Evolutionary conservation across 768 basidiomycete species (phyloP), one percentile per base, ranked within the genome.

Genomic region (Naganishia antarctica): DNA sequence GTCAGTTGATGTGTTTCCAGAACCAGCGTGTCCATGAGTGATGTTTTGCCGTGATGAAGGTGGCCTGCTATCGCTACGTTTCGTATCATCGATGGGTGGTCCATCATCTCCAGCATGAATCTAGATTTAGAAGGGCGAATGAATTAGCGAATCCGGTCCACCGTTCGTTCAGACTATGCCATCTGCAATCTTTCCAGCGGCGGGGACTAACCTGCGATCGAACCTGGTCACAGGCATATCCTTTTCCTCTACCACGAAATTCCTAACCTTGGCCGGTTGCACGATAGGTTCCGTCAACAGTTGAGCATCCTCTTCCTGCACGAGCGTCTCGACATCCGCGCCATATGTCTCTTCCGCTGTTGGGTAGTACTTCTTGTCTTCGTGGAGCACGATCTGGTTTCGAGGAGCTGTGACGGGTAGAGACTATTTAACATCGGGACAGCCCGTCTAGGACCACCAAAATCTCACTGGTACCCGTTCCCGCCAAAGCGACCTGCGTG

Each of bases 291-390:
- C 91, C 2, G 90, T 83, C 21, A 99, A 83, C 15, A 91, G 91
- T 76, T 99, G 96, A 3, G 90, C 86, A 74, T 99, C 96, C 79
- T 99, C 96, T 78, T 99, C 96, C 75, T 98, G 96, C 1, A 99
- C 96, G 69, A 98, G 79, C 0, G 96, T 89, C 79, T 98, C 94
- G 31, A 99, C 96, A 64, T 86, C 96, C 41, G 84, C 81, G 2
- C 96, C 96, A 77, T 99, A 99, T 1, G 93, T 85, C 18, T 97
- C 91, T 61, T 81, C 82, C 0, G 96, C 94, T 15, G 88, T 88
- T 15, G 91, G 90, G 76, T 99, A 99, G 78, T 99, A 98, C 77
- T 91, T 89, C 78, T 99, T 99, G 80, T 99, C 89, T 76, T 98
- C 96, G 71, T 98, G 94, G 47, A 98, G 81, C 46, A 98, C 77